These are phyloP conservation scores for Exophiala dermatitidis DNA, from an alignment of 2,329 filamentous ascomycete species.

Conservation along the genomic window DNA sequence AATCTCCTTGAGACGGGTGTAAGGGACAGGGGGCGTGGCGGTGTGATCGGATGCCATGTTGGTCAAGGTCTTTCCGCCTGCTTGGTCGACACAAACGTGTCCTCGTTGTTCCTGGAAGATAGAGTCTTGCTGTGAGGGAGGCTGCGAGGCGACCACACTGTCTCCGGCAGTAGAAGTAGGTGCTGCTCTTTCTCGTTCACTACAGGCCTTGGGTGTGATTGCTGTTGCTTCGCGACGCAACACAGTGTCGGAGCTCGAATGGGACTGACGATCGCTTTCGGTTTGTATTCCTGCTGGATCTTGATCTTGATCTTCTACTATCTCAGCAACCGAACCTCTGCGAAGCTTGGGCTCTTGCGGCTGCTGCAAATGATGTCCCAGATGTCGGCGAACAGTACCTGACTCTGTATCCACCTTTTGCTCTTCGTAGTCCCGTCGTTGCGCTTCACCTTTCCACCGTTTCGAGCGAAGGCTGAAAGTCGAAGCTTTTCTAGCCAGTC, in stretches of 20 bases:
- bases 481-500: constrained; percentile 24
- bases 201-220: not conserved
- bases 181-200: not conserved
- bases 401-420: constrained; percentile 5
- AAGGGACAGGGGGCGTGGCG: constrained; percentile 59
- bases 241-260: not conserved
- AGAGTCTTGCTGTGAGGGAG: not conserved
- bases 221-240: not conserved
- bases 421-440: constrained; percentile 2
- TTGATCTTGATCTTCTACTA: not conserved
- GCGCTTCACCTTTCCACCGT: constrained; percentile 11
- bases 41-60: constrained; percentile 24
- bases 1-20: constrained; percentile 75
- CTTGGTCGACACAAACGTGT: constrained; percentile 6
- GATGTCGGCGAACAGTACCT: not conserved
- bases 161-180: not conserved
- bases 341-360: not conserved
- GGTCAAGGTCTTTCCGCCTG: constrained; percentile 12
- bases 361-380: not conserved
- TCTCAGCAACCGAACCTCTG: not conserved
- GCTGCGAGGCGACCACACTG: not conserved
- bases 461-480: constrained; percentile 21
- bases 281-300: not conserved
- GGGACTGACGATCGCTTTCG: not conserved
- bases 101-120: constrained; percentile 10